Base-by-base conservation (phyloP, 805 yeast genomes). In the Yarrowia sp. region DNA sequence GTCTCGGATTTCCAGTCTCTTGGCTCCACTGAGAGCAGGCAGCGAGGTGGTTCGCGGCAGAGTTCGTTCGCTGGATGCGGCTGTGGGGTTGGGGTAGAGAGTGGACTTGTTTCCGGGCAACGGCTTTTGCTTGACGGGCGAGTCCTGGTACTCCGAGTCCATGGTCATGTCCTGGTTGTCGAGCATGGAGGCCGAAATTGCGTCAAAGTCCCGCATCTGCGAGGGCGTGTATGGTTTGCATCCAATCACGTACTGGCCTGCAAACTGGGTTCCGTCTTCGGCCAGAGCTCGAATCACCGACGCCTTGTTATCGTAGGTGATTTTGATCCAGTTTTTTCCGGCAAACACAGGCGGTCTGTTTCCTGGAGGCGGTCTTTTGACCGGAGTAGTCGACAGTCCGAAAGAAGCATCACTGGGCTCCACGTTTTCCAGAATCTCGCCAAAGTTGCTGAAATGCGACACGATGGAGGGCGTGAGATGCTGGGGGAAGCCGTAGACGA, bases 401-500 rank as follows among this genome's bases (percentile, higher is more conserved):
- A 58, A 61, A 9, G 55, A 46, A 7, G 66, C 44, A 15, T 61
- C 66, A 9, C 66, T 39, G 24, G 55, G 44, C 24, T 61, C 66
- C n/a, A 90, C 87, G 73, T 90, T 88, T 71, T 92, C 97, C 68
- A 91, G 76, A 47, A 94, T 86, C 34, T 81, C 82, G 20, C 98
- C 98, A 76, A 88, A 91, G 72, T 88, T 89, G 30, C 87, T 82
- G 73, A 92, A 94, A 76, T 87, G 90, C 65, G 85, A 84, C 44
- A 94, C 82, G 1, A 94, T 85, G 42, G 83, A 82, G 39, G 83
- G 83, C 9, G 96, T 86, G 71, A 87, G 82, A 1, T 86, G 82
- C 73, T 92, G 96, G 0, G 96, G 92, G 76, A 91, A 94, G 0
- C 98, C 98, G 78, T 90, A 92, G 2, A 94, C 91, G 36, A 93